Percentiles rank a stretch among this genome's conserved stretches.
Evolutionary conservation across 106 monocot species (phyloP).

Genomic region (Acorus calamus): DNA sequence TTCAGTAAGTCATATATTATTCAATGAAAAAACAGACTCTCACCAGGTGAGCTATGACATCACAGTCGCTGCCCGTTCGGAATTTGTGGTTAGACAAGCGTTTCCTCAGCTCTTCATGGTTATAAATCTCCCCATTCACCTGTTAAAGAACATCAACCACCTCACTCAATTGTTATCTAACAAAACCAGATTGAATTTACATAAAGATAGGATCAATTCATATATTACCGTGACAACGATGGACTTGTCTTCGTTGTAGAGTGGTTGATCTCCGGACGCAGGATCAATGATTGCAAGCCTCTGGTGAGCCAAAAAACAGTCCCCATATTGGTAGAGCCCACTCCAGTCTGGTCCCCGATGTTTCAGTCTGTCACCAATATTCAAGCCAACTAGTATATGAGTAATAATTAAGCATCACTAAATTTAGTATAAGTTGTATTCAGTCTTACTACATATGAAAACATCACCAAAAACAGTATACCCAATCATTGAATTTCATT

Average conservation of each 20-base stretch:
- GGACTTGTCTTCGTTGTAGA: slow-evolving; percentile 55
- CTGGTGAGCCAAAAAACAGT: slow-evolving; percentile 44
- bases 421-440: too few relatives aligned
- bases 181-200: too few relatives aligned
- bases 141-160: neutral
- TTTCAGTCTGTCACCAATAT: slow-evolving; percentile 28
- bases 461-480: too few relatives aligned
- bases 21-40: slow-evolving; percentile 1
- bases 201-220: too few relatives aligned
- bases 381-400: neutral
- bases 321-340: slow-evolving; percentile 41
- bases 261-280: slow-evolving; percentile 56
- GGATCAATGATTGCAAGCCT: slow-evolving; percentile 57
- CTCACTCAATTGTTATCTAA: too few relatives aligned
- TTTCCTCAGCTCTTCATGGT: slow-evolving; percentile 66
- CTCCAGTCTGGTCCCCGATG: slow-evolving; percentile 73
- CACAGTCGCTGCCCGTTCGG: slow-evolving; percentile 80
- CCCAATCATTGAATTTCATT: too few relatives aligned
- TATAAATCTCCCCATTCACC: slow-evolving; percentile 90
- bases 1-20: neutral
- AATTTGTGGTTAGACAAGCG: slow-evolving; percentile 44
- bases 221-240: slow-evolving; percentile 46
- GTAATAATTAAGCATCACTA: neutral
- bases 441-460: too few relatives aligned
- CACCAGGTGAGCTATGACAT: slow-evolving; percentile 82